Percentiles rank a stretch among this genome's conserved stretches.
Evolutionary conservation across 2,329 filamentous ascomycete genomes (phyloP).

Genomic region (Westerdykella ornata): DNA sequence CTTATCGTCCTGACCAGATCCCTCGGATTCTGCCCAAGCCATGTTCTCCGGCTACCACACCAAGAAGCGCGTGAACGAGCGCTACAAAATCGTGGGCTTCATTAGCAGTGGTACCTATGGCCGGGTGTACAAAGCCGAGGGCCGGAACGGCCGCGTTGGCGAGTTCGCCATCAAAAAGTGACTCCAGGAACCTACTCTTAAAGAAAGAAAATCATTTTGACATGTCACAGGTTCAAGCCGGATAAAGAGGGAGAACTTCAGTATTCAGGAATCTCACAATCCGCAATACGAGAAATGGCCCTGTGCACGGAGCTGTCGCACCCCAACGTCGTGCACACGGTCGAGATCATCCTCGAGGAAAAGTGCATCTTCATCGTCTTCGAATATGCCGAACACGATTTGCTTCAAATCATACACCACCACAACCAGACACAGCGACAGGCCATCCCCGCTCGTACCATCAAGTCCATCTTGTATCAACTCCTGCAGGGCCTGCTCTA

Average conservation of each 20-base stretch:
- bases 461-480: slow-evolving; percentile 94
- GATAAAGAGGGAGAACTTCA: slow-evolving; percentile 97
- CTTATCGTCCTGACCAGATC: slow-evolving; percentile 13
- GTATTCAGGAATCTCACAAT: slow-evolving; percentile 97
- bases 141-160: slow-evolving; percentile 63
- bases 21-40: slow-evolving; percentile 23
- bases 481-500: slow-evolving; percentile 92
- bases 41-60: slow-evolving; percentile 50
- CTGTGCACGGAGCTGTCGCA: slow-evolving; percentile 88
- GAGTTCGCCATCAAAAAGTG: slow-evolving; percentile 98
- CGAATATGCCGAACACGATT: slow-evolving; percentile 94
- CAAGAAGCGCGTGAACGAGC: slow-evolving; percentile 84
- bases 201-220: slow-evolving; percentile 12
- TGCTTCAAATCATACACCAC: slow-evolving; percentile 96
- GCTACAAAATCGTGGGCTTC: slow-evolving; percentile 95
- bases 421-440: slow-evolving; percentile 85
- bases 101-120: slow-evolving; percentile 98
- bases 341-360: slow-evolving; percentile 95
- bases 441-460: slow-evolving; percentile 77
- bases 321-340: slow-evolving; percentile 79
- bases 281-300: slow-evolving; percentile 94
- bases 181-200: slow-evolving; percentile 11
- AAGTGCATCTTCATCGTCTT: slow-evolving; percentile 99
- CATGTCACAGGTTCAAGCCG: slow-evolving; percentile 64
- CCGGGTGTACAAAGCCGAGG: slow-evolving; percentile 89